A percentile compares a stretch with the other conserved stretches of the same genome.
Conservation (phyloP, 2,329 filamentous ascomycete species). For the Bisporella sp. region DNA sequence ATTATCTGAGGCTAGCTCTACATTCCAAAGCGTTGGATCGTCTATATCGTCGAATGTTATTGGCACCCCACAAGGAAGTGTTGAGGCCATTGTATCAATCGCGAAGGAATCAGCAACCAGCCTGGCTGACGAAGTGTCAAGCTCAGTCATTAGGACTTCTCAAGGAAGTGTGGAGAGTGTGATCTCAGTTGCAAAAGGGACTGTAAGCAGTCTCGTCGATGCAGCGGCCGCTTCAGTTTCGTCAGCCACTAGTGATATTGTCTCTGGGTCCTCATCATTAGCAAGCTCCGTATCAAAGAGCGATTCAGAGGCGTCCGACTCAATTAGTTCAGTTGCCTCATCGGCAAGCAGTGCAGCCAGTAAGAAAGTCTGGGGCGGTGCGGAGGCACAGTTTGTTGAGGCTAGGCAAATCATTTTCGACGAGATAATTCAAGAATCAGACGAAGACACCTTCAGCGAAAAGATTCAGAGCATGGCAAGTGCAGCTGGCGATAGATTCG, state of each 20-base stretch:
- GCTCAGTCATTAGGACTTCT: constrained; percentile 18
- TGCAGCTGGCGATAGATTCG: constrained; percentile 44
- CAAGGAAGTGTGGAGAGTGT: constrained; percentile 22
- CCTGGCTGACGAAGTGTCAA: constrained; percentile 22
- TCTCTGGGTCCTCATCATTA: constrained; percentile 24
- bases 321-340: constrained; percentile 19
- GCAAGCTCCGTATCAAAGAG: constrained; percentile 27
- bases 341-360: constrained; percentile 26
- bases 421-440: constrained; percentile 40
- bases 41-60: constrained; percentile 13
- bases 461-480: constrained; percentile 43
- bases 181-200: constrained; percentile 18
- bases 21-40: constrained; percentile 14
- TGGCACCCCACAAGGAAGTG: constrained; percentile 22
- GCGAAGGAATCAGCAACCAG: constrained; percentile 22
- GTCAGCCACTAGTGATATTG: constrained; percentile 12
- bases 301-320: constrained; percentile 20
- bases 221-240: constrained; percentile 17
- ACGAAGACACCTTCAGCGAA: constrained; percentile 39
- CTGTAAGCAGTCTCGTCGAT: constrained; percentile 18
- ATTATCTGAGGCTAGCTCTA: constrained; percentile 26
- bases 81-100: constrained; percentile 28
- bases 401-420: constrained; percentile 39
- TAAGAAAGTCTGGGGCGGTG: constrained; percentile 42
- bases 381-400: constrained; percentile 33